A percentile compares a stretch with the other conserved stretches of the same genome.
Evolutionary conservation across 2,329 filamentous ascomycete species (phyloP).

Genomic region (Parastagonospora avenae): DNA sequence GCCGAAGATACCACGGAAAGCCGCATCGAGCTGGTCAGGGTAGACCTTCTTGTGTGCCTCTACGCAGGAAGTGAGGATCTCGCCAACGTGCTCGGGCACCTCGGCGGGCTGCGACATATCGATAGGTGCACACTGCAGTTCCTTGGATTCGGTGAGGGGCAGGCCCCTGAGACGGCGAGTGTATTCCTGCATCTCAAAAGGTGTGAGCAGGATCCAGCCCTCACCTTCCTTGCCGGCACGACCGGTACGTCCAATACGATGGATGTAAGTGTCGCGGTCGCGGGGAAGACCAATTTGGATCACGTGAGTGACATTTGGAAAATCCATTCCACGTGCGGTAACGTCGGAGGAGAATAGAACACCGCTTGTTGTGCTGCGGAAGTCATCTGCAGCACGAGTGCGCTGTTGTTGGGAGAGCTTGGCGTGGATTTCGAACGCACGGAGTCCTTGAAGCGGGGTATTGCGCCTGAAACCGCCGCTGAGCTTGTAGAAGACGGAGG

Average conservation of each 20-base stretch:
- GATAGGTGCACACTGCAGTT: conserved; percentile 57
- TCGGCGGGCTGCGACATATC: conserved; percentile 51
- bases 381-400: conserved; percentile 72
- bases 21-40: conserved; percentile 49
- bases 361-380: conserved; percentile 67
- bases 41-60: conserved; percentile 53
- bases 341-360: conserved; percentile 58
- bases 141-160: conserved; percentile 60
- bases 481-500: conserved; percentile 62
- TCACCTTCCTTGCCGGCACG: conserved; percentile 75
- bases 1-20: conserved; percentile 66
- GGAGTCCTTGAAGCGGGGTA: conserved; percentile 38
- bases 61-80: conserved; percentile 53
- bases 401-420: conserved; percentile 73
- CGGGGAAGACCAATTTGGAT: conserved; percentile 56
- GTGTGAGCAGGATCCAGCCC: conserved; percentile 69
- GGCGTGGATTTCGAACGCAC: conserved; percentile 73
- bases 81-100: conserved; percentile 49
- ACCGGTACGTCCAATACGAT: conserved; percentile 58
- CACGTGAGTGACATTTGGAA: conserved; percentile 59
- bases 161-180: conserved; percentile 62
- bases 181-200: conserved; percentile 58
- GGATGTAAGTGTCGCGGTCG: conserved; percentile 56
- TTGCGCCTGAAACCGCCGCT: conserved; percentile 43
- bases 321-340: conserved; percentile 60